A percentile compares a stretch with the other conserved stretches of the same genome.
Conservation (phyloP, 1,139 yeast genomes). For the Candida anutae region DNA sequence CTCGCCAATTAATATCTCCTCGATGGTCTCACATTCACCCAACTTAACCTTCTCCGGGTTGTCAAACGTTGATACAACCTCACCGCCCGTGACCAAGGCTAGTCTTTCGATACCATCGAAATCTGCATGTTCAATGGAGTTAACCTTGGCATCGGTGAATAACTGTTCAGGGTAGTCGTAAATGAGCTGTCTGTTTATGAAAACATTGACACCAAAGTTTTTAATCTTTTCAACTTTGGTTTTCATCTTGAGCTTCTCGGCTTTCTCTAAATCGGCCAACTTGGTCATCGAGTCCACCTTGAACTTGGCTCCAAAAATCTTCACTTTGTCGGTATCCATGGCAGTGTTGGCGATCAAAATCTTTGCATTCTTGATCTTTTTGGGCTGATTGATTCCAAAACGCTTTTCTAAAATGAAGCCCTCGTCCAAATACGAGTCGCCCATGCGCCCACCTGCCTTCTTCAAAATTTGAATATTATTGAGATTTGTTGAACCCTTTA, state of each 20-base stretch:
- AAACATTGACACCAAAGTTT: slow-evolving; percentile 76
- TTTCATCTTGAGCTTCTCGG: slow-evolving; percentile 92
- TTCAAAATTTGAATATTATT: slow-evolving; percentile 92
- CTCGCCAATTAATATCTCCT: slow-evolving; percentile 91
- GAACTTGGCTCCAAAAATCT: slow-evolving; percentile 95
- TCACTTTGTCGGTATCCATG: slow-evolving; percentile 95
- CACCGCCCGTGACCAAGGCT: slow-evolving; percentile 96
- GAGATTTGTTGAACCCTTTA: slow-evolving; percentile 89
- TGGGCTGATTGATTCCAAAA: slow-evolving; percentile 93
- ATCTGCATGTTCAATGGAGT: slow-evolving; percentile 96
- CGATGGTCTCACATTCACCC: slow-evolving; percentile 85
- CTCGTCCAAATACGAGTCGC: slow-evolving; percentile 91
- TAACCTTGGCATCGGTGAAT: slow-evolving; percentile 79
- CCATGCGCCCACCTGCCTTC: slow-evolving; percentile 85
- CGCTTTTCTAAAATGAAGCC: slow-evolving; percentile 88
- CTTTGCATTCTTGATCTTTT: slow-evolving; percentile 71
- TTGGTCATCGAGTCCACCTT: slow-evolving; percentile 93
- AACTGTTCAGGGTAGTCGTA: slow-evolving; percentile 98
- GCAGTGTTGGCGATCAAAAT: slow-evolving; percentile 93
- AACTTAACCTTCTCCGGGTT: slow-evolving; percentile 77
- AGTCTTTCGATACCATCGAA: slow-evolving; percentile 96
- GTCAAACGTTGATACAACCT: slow-evolving; percentile 95
- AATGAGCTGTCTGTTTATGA: slow-evolving; percentile 91
- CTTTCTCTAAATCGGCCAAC: slow-evolving; percentile 91
- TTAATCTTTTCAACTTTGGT: slow-evolving; percentile 80